Evolutionary conservation across 345 rosid genomes (phyloP), one percentile per base, ranked within the genome.

Genomic region (Alliaria petiolata): DNA sequence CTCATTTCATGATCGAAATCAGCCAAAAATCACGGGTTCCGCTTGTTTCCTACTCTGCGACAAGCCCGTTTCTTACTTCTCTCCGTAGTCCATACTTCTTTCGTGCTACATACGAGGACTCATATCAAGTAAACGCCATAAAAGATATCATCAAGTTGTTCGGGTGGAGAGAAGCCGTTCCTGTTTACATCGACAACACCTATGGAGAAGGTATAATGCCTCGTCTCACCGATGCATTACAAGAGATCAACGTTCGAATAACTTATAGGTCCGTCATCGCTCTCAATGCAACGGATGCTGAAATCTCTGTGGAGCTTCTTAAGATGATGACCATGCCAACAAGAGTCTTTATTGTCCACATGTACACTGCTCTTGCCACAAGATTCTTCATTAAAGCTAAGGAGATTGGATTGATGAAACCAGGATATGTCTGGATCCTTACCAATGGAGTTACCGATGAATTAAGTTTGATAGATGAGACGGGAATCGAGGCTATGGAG

Each of bases 151-250:
- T 83, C 25, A 53, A 84, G 43, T 63, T 80, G 31, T 85, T 82
- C 1, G 81, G 83, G 2, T 86, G 91, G 87, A 79, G 82, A 76
- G 82, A 84, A 77, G 93, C 16, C 0, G 86, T 80, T 7, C 84
- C 80, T 12, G 80, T 88, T 8, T 84, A 84, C 17, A 40, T 71
- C 0, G 87, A 77, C 71, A 74, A 82, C 25, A 79, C 80, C 10
- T 82, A 64, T 13, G 89, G 90, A 3, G 68, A 83, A 55, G 83
- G 82, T 6, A 9, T 88, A 25, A 66, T 88, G 39, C 93, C 85
- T 49, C 80, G 38, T 36, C 75, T 86, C 34, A 60, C 74, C 0
- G 81, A 82, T 17, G 85, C 89, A 11, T 62, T 86, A 39, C 83
- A 81, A 71, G 82, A 55, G 10, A 68, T 76, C 6, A 52, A 83